Evolutionary conservation across 2,329 filamentous ascomycete genomes (phyloP), one percentile per base, ranked within the genome.

Genomic region (Fusarium bulbicola): DNA sequence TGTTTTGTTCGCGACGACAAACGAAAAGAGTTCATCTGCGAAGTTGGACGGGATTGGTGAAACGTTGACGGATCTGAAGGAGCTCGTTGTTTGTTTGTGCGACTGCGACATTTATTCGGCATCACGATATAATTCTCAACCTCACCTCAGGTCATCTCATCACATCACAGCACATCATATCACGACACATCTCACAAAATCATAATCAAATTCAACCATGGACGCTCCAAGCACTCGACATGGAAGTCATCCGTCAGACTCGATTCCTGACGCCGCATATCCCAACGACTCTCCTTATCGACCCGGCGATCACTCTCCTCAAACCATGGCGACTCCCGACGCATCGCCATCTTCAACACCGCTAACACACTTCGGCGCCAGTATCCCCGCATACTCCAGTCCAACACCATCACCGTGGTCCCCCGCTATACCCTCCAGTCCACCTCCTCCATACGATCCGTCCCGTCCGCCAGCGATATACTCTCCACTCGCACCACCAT

Each of bases 181-280:
- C 20, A 36, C 18, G 28, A 24, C n/a, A 26, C 36, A 52, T 30
- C 36, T 40, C 36, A 49, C 30, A 30, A 37, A 47, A n/a, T 57
- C 53, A 24, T 50, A 50, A 47, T 47, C n/a, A 50, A 34, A 5
- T 9, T 60, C 36, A 47, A 24, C 42, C 50, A 79, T 78, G 75
- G 67, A 75, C 54, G 60, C 63, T n/a, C 71, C 60, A 59, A 65
- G 73, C 36, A 16, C 63, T 36, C 66, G 52, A 12, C 63, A 71
- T 57, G 61, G 66, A 62, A 71, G 59, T 37, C 78, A 80, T 52
- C 79, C 79, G 14, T 80, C 79, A 28, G 66, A 78, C 32, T 77
- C 78, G 21, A 80, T 80, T 32, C 78, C 74, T 54, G 70, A 79
- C 32, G 77, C 79, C 53, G 79, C 79, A 42, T 80, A 79, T 46